These are phyloP conservation scores for Chrysanthemum makinoi DNA, from an alignment of 129 eudicot species.

Conservation along the genomic window DNA sequence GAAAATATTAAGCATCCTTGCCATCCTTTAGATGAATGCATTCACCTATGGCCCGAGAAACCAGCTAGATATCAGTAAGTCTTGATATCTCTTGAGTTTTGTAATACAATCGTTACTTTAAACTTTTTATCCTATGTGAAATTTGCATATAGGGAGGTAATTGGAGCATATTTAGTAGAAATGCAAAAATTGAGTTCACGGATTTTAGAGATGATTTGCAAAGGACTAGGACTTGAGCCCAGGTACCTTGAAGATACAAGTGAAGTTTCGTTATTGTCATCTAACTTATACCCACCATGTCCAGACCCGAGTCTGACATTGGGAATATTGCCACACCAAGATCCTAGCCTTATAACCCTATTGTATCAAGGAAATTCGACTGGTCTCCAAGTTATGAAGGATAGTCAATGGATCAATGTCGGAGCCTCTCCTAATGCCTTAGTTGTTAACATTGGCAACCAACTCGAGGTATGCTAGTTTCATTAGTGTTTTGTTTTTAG, in stretches of 20 bases:
- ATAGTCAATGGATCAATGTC: conserved; percentile 59
- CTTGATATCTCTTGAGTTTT: background rate
- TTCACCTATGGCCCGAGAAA: conserved; percentile 53
- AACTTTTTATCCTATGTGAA: background rate
- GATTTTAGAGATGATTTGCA: conserved; percentile 50
- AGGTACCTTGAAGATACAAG: conserved; percentile 46
- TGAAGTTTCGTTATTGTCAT: conserved; percentile 47
- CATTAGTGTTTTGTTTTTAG: background rate
- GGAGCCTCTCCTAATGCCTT: conserved; percentile 56
- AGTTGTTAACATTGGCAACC: conserved; percentile 62
- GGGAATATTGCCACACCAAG: conserved; percentile 56
- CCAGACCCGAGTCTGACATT: conserved; percentile 77
- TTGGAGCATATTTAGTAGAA: conserved; percentile 40
- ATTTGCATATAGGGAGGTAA: conserved; percentile 44
- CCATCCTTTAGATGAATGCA: conserved; percentile 56
- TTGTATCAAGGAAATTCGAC: conserved; percentile 41
- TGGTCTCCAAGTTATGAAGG: conserved; percentile 65
- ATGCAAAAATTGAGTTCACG: conserved; percentile 45
- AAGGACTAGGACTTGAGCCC: conserved; percentile 67
- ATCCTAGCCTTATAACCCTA: conserved; percentile 54
- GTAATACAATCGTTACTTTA: background rate
- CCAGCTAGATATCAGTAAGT: conserved; percentile 58
- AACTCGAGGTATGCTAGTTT: conserved; percentile 46
- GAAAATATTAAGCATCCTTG: conserved; percentile 69
- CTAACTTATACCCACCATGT: conserved; percentile 67